Evolutionary conservation across 345 rosid species (phyloP).

Genomic region (Firmiana major): DNA sequence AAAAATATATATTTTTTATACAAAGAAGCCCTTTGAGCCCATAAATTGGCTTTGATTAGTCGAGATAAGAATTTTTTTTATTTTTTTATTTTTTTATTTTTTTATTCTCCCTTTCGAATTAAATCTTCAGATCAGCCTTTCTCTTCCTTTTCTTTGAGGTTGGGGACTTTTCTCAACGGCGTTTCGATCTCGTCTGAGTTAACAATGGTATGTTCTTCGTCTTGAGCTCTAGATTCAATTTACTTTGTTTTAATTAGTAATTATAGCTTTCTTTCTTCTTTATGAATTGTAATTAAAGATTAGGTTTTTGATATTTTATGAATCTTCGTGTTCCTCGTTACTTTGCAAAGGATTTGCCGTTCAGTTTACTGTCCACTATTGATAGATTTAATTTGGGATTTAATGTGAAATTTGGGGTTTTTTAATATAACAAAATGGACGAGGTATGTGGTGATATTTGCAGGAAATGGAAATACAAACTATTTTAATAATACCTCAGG

Average conservation of each 20-base stretch:
- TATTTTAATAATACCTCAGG: background rate
- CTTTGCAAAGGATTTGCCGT: background rate
- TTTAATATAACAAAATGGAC: background rate
- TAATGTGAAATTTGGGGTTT: background rate
- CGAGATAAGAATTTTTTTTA: background rate
- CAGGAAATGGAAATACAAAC: background rate
- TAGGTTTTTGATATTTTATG: background rate
- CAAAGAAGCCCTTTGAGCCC: too few relatives aligned
- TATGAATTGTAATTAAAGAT: background rate
- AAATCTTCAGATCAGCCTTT: background rate
- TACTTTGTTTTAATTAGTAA: background rate
- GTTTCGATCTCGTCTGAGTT: slow-evolving; percentile 7
- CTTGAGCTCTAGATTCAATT: background rate
- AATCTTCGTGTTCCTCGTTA: background rate
- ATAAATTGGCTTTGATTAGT: too few relatives aligned
- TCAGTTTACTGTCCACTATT: background rate
- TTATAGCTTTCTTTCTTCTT: background rate
- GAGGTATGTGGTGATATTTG: background rate
- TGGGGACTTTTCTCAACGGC: background rate
- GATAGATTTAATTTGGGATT: background rate
- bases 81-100: background rate
- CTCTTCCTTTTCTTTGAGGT: background rate
- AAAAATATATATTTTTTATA: background rate
- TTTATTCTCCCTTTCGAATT: too few relatives aligned
- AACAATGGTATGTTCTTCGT: slow-evolving; percentile 19